Base-by-base conservation (phyloP, 148 eudicot species). In the Polygonum maritimum region DNA sequence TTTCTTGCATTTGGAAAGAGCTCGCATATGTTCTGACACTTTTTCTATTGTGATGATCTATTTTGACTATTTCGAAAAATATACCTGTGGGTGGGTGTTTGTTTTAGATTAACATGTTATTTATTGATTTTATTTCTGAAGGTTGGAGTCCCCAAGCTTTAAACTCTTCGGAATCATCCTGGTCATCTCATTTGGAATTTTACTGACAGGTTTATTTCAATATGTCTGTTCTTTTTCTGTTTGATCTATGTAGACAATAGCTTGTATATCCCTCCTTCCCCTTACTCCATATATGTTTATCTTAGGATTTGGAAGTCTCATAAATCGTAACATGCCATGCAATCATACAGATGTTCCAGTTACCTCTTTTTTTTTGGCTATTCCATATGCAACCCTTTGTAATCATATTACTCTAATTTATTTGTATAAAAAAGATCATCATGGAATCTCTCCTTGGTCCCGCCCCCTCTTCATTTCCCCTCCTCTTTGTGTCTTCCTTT, bases 141-240 rank as follows among this genome's bases (percentile, higher is more conserved):
- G 97, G 88, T 87, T 95, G 97, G 98, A 95, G 80, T 81, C 97
- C 54, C 97, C 99, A 75, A 95, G 99, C 79, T 57, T 84, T 73
- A 92, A 92, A 82, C 92, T 95, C 73, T 82, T 88, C 35, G 99
- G 96, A 60, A 95, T 95, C 84, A 95, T 95, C 76, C 77, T 90
- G 48, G 82, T 95, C 75, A 92, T 95, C 81, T 95, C 97, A 41
- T 70, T 79, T 51, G 99, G 99, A 72, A 78, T 95, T 79, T 71
- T 95, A 26, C 82, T 92, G 79, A 95, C 99, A 75, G 99, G 99
- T 95, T 85, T 79, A 81, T 22, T 31, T 54, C 48, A 38, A 26
- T 16, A 14, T 67, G 15, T 36, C 70, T 60, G 47, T 74, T 69
- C 75, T 33, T 44, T 57, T 40, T 31, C 67, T 7, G 7, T 78